Base-by-base conservation (phyloP, 2,329 filamentous ascomycete genomes). In the Orbilia ellipsospora region DNA sequence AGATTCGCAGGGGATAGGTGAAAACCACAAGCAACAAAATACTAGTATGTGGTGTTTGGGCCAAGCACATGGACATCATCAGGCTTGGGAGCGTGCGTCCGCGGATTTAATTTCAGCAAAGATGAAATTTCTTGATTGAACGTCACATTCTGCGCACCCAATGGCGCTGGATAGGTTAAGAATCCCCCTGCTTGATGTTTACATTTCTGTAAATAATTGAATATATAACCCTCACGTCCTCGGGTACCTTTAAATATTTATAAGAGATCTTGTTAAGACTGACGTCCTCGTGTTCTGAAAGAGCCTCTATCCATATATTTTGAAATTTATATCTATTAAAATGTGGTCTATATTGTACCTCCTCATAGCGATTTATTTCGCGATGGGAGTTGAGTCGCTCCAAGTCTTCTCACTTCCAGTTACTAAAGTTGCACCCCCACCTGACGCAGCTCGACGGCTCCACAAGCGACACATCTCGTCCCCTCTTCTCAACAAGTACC, bases 401-500 rank as follows among this genome's bases (percentile, higher is more conserved):
- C 61, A 64, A 28, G 50, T 55, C 31, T 55, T 64, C 45, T 64
- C 61, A 64, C 48, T 64, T 45, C 36, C 61, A 42, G 31, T 64
- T 18, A 45, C 48, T 45, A 64, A 64, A 36, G 50, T 64, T 64
- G 28, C 55, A 55, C 48, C 50, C 55, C 50, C 48, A 55, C 16
- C 50, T 64, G 18, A 64, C 2, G 61, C 48, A 28, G 61, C 45
- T 64, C 48, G 61, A 64, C 61, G 61, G 56, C 48, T 64, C 16
- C 48, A 54, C 61, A 64, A 55, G 61, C 61, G 61, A 64, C 61
- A 64, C 26, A 12, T 64, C 48, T 64, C 61, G 18, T 55, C 48
- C 61, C 61, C 61, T 55, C 61, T 64, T 45, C 48, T 64, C 61
- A 64, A 64, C 18, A 42, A 55, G 36, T 64, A 55, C 61, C 61